These are phyloP conservation scores for Saturnispora sekii DNA, from an alignment of 805 yeast species.

Conservation along the genomic window DNA sequence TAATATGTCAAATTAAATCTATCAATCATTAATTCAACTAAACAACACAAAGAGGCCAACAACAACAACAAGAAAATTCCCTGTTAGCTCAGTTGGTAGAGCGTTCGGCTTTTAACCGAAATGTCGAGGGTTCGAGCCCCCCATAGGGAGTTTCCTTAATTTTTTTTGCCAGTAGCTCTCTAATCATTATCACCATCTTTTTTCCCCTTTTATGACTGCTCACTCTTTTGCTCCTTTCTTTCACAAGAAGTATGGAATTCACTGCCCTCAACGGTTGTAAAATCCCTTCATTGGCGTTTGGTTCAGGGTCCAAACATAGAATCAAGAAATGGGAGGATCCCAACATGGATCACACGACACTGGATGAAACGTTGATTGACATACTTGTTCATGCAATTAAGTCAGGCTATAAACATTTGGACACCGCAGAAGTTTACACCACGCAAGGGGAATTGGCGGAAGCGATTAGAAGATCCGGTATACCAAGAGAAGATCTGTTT, in stretches of 20 bases:
- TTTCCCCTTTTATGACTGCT: no score
- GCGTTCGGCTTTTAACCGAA: slow-evolving; percentile 60
- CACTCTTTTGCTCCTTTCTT: no score
- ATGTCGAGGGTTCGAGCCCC: slow-evolving; percentile 58
- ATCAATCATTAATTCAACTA: no score
- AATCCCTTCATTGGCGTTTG: slow-evolving; percentile 38
- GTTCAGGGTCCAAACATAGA: slow-evolving; percentile 54
- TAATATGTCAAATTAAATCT: no score
- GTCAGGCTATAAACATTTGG: slow-evolving; percentile 49
- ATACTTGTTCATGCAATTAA: slow-evolving; percentile 39
- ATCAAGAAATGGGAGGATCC: slow-evolving; percentile 26
- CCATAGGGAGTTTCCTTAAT: slow-evolving; percentile 35
- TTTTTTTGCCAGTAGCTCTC: slow-evolving; percentile 7
- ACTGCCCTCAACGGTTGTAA: slow-evolving; percentile 20
- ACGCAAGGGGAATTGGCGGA: slow-evolving; percentile 51
- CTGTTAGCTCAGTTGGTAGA: slow-evolving; percentile 57
- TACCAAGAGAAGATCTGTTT: slow-evolving; percentile 39
- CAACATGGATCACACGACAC: slow-evolving; percentile 12
- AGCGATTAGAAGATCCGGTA: slow-evolving; percentile 37
- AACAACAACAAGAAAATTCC: slow-evolving; percentile 17
- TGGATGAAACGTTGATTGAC: slow-evolving; percentile 34
- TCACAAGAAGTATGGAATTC: no score
- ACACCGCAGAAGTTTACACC: slow-evolving; percentile 59
- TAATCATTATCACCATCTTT: no score
- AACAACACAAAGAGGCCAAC: no score